Base-by-base conservation (phyloP, 1,284 basidiomycete genomes). In the Moniliella sp. region DNA sequence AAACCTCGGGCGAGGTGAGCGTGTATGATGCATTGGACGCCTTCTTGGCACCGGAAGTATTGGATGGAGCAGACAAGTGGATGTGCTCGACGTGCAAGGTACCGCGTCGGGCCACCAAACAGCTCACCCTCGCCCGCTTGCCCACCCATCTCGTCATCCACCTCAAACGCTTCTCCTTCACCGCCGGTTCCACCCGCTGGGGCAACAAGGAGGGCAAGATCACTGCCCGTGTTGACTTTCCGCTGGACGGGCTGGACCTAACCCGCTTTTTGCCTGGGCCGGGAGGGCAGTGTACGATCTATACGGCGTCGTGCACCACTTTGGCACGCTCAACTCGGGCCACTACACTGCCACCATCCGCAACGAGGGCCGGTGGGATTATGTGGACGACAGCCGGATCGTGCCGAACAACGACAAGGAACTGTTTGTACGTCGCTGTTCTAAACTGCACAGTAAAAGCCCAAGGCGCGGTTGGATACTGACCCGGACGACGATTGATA, bases 31-130 rank as follows among this genome's bases (percentile, higher is more conserved):
- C 88, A 61, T 65, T 97, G 39, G 79, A 94, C 50, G 73, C 76
- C 2, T 88, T 94, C 59, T 81, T 93, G 40, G 75, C 75, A 50
- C 73, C 78, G 29, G 88, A 97, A 60, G 70, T 84, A 3, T 69
- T 97, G 57, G 84, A 93, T 50, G 81, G 80, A 54, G 78, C 78
- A 18, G 81, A 97, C 52, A 82, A 83, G 40, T 97, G 88, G 88
- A 86, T 60, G 40, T 74, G 61, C 59, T 83, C 88, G 1, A 70
- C 74, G 36, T 97, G 88, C 69, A 93, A 84, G 64, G 67, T 68
- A 23, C 73, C 78, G 32, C 72, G 82, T 30, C 72, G 72, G 39
- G 81, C 84, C 3, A 72, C 74, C 12, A 88, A 91, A 61, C 72
- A 70, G 25, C 69, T 99, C n/a, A 78, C 78, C 3, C 66, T 82